Conservation (phyloP, 345 rosid genomes). For the Pistacia vera region DNA sequence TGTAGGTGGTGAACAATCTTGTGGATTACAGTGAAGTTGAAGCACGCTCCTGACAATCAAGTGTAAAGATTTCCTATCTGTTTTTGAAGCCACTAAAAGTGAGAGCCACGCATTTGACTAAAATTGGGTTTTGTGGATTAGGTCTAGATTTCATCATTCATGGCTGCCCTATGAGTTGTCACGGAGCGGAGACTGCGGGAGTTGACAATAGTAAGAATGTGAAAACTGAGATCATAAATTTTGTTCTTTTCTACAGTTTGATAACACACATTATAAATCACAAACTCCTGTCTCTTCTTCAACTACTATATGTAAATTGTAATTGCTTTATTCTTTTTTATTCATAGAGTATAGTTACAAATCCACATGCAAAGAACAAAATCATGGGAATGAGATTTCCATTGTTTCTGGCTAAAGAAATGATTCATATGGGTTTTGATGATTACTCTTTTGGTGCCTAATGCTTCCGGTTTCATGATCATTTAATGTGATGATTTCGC, state of each 20-base stretch:
- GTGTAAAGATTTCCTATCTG: neutral
- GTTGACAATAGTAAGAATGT: conserved; percentile 9
- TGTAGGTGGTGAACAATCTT: neutral
- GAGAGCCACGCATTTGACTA: conserved; percentile 15
- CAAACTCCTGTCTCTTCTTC: neutral
- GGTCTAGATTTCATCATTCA: conserved; percentile 17
- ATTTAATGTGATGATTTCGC: conserved; percentile 16
- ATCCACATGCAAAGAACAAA: conserved; percentile 11
- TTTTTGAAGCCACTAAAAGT: conserved; percentile 11
- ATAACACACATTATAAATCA: neutral
- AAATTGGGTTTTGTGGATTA: conserved; percentile 4
- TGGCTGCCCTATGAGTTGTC: conserved; percentile 20
- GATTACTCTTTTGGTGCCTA: neutral
- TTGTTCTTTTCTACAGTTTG: neutral
- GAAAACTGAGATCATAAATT: conserved; percentile 3
- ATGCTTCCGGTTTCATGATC: conserved; percentile 11
- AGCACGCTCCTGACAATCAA: neutral
- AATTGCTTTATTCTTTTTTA: neutral
- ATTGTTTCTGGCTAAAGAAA: conserved; percentile 17
- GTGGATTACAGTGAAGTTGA: neutral
- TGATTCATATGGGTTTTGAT: conserved; percentile 16
- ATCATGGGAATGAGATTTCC: conserved; percentile 8
- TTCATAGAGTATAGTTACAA: neutral
- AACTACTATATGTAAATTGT: neutral
- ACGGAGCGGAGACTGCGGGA: conserved; percentile 22